These are phyloP conservation scores for Aplosporella prunicola DNA, from an alignment of 2,329 filamentous ascomycete species.

Conservation along the genomic window DNA sequence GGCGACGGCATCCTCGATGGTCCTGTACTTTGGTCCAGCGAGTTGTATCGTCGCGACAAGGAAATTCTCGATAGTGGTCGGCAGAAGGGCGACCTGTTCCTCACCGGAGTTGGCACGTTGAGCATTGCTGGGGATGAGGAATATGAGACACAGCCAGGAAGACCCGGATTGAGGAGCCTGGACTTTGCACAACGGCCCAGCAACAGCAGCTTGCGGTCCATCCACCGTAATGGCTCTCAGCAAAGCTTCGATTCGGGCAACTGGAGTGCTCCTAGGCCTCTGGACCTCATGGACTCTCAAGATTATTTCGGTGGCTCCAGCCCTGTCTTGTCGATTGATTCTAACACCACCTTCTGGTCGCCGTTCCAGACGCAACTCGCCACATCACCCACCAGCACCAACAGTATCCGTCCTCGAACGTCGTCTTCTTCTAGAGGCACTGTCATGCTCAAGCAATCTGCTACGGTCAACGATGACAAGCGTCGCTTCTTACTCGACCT, in stretches of 20 bases:
- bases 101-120: conserved; percentile 38
- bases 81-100: conserved; percentile 40
- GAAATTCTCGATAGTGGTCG: conserved; percentile 45
- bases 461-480: conserved; percentile 58
- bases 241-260: conserved; percentile 62
- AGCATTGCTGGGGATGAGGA: conserved; percentile 40
- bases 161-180: conserved; percentile 30
- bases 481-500: conserved; percentile 67
- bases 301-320: conserved; percentile 62
- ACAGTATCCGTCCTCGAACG: conserved; percentile 53
- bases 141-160: conserved; percentile 29
- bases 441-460: conserved; percentile 48
- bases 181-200: conserved; percentile 43
- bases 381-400: conserved; percentile 54
- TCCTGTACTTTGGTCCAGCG: conserved; percentile 85
- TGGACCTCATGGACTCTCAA: conserved; percentile 58
- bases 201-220: conserved; percentile 48
- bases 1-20: conserved; percentile 76
- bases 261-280: conserved; percentile 48
- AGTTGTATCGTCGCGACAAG: conserved; percentile 73
- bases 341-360: conserved; percentile 79
- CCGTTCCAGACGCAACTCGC: conserved; percentile 59
- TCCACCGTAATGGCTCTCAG: conserved; percentile 56
- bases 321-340: conserved; percentile 62
- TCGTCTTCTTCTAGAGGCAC: conserved; percentile 60